Base-by-base conservation (phyloP, 306 rosid species). In the Benincasa hispida region DNA sequence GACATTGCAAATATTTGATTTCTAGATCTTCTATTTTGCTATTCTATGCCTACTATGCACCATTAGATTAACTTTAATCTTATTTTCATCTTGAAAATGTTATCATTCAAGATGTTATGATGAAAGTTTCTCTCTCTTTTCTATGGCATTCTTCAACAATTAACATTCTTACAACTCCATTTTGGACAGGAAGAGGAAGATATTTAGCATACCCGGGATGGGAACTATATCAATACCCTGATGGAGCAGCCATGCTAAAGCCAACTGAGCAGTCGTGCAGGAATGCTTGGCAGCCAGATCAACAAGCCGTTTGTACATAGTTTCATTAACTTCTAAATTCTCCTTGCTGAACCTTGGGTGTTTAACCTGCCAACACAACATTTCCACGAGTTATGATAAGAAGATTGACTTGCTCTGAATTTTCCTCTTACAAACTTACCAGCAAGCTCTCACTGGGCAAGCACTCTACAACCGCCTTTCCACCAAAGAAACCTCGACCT, bases 401-500 rank as follows among this genome's bases (percentile, higher is more conserved):
- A 25, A 41, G 15, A 5, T 21, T 37, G 15, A 69, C 55, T 59
- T 27, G 66, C 8, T 11, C 9, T 11, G 57, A 19, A 11, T 6
- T 62, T 21, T 62, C 24, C 76, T 50, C 19, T 50, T 72, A 65
- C 63, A 65, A 39, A 50, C 58, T 28, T 87, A 90, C 96, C 93
- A 85, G 62, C 2, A 7, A 30, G 41, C 87, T 83, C 65, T 24
- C 21, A 76, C 72, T 77, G 19, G 96, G 72, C 66, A 86, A 19
- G 72, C 70, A 80, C 73, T 92, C 93, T n/a, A 75, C 48, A 65
- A 85, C 79, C 12, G 83, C 91, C 83, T 69, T 92, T 69, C 97
- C 97, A 18, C 87, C 96, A 37, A 92, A 88, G 65, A 90, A 88
- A 0, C 92, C 96, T 34, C 89, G 84, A 11, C 98, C 93, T 67